Evolutionary conservation across 1,139 yeast species (phyloP).

Genomic region (Yamadazyma oceani): DNA sequence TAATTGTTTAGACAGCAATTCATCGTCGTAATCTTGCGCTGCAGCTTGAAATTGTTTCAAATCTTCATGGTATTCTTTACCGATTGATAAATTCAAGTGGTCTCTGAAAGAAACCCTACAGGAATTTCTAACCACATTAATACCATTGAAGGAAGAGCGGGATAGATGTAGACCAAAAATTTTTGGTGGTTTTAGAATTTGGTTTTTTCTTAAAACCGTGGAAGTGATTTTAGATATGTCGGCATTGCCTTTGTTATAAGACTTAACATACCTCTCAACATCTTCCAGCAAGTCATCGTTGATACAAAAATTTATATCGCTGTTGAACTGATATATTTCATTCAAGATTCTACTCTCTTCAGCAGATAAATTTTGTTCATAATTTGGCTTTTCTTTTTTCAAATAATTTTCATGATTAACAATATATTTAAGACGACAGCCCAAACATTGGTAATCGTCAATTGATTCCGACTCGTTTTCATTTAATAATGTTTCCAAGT

Average conservation of each 20-base stretch:
- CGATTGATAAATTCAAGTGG: constrained; percentile 50
- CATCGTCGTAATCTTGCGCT: constrained; percentile 18
- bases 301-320: constrained; percentile 42
- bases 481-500: constrained; percentile 54
- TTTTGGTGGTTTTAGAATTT: constrained; percentile 65
- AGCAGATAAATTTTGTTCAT: constrained; percentile 4
- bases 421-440: constrained; percentile 60
- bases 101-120: constrained; percentile 73
- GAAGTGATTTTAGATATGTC: constrained; percentile 52
- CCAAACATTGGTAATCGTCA: constrained; percentile 76
- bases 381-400: constrained; percentile 8
- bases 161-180: constrained; percentile 77
- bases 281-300: constrained; percentile 58
- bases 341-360: constrained; percentile 22
- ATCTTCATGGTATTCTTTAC: constrained; percentile 42
- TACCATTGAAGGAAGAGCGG: constrained; percentile 75
- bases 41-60: constrained; percentile 35
- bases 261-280: constrained; percentile 45
- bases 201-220: constrained; percentile 64
- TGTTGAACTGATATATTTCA: constrained; percentile 29
- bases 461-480: constrained; percentile 69
- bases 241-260: constrained; percentile 44
- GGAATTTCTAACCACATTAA: constrained; percentile 68
- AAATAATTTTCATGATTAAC: constrained; percentile 30
- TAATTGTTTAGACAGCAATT: constrained; percentile 3